Evolutionary conservation across 441 rosid genomes (phyloP).

Genomic region (Mallotus japonicus): DNA sequence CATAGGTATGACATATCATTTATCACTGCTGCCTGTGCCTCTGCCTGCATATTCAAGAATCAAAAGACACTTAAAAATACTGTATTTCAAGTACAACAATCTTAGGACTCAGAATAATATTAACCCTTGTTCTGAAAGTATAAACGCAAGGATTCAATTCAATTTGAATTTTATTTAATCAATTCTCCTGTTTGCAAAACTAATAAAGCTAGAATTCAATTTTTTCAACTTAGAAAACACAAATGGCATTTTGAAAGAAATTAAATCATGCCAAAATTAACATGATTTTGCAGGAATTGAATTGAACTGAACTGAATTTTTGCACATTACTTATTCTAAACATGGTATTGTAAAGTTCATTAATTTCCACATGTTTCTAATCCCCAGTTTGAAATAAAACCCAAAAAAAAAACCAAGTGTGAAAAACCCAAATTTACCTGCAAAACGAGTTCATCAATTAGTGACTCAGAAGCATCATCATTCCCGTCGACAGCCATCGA

Average conservation of each 20-base stretch:
- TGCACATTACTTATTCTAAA: too few relatives aligned
- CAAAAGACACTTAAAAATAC: slow-evolving; percentile 9
- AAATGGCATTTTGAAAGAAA: neutral
- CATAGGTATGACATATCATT: slow-evolving; percentile 52
- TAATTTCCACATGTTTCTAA: too few relatives aligned
- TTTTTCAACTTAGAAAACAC: too few relatives aligned
- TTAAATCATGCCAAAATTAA: neutral
- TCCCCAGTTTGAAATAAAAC: too few relatives aligned
- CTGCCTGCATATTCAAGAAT: slow-evolving; percentile 43
- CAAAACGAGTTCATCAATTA: slow-evolving; percentile 50
- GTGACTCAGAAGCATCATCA: slow-evolving; percentile 30
- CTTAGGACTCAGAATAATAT: too few relatives aligned
- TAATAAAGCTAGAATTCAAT: too few relatives aligned
- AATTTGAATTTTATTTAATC: neutral
- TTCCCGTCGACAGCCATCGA: slow-evolving; percentile 15
- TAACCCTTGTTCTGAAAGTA: too few relatives aligned
- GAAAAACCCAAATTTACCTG: slow-evolving; percentile 50
- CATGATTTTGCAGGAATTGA: neutral
- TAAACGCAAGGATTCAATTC: too few relatives aligned
- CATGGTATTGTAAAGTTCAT: too few relatives aligned
- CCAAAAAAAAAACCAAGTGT: too few relatives aligned
- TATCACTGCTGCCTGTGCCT: slow-evolving; percentile 59
- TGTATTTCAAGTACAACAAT: neutral
- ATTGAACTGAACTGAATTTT: too few relatives aligned
- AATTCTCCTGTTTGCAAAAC: neutral